Conservation (phyloP, 352 stramenopile species). For the Phytophthora nicotianae region DNA sequence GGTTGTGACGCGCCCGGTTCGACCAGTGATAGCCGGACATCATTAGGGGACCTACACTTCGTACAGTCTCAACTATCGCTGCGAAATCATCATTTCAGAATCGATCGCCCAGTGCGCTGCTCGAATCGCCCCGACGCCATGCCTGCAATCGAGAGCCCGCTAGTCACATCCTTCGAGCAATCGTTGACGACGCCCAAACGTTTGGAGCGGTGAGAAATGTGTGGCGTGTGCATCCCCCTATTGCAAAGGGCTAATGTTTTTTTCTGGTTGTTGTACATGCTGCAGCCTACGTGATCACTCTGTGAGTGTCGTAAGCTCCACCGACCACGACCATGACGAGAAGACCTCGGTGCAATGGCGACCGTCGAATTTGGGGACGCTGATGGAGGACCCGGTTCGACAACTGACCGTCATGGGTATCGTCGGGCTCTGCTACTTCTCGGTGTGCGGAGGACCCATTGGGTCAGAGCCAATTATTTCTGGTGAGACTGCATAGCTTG, state of each 20-base stretch:
- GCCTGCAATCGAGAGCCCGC: slow-evolving; percentile 26
- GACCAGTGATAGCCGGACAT: slow-evolving; percentile 23
- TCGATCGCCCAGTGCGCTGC: no score
- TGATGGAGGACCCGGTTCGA: slow-evolving; percentile 46
- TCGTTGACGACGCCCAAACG: slow-evolving; percentile 39
- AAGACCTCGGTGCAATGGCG: slow-evolving; percentile 33
- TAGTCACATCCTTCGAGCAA: slow-evolving; percentile 28
- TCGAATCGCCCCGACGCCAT: slow-evolving; percentile 1
- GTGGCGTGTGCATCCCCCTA: neutral
- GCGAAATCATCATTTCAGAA: slow-evolving; percentile 19
- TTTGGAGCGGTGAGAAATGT: slow-evolving; percentile 36
- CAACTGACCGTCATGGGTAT: slow-evolving; percentile 51
- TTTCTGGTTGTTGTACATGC: no score
- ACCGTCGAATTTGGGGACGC: slow-evolving; percentile 29
- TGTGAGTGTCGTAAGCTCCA: slow-evolving; percentile 27
- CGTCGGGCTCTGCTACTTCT: slow-evolving; percentile 60
- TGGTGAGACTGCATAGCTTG: slow-evolving; percentile 18
- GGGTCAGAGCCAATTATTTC: slow-evolving; percentile 53
- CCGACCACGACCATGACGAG: slow-evolving; percentile 13
- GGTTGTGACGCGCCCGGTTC: slow-evolving; percentile 21
- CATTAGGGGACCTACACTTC: slow-evolving; percentile 14
- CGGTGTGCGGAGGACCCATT: slow-evolving; percentile 49
- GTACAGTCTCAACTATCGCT: slow-evolving; percentile 4
- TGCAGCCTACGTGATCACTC: slow-evolving; percentile 22
- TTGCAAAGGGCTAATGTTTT: slow-evolving; percentile 1